phyloP scores from a whole-genome alignment of 2,329 filamentous ascomycete genomes.

The Pseudogymnoascus sp. region DNA sequence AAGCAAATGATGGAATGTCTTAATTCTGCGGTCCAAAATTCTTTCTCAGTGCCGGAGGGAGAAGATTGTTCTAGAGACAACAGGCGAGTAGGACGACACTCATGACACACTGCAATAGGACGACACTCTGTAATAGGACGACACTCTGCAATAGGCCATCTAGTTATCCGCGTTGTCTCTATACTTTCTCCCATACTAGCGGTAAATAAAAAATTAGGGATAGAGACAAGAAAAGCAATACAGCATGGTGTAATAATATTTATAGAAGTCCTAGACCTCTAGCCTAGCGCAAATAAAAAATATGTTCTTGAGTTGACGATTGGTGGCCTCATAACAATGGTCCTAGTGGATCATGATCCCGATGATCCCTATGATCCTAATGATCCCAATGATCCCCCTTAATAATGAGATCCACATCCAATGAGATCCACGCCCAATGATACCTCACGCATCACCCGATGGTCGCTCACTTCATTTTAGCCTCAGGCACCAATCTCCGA shows the following conservation, averaged over 20 bases:
- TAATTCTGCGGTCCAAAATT: conserved; percentile 7
- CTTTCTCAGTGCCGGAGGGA: not conserved
- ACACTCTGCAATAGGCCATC: not conserved
- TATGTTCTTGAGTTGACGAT: not conserved
- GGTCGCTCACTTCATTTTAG: too few species aligned
- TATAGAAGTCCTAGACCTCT: not conserved
- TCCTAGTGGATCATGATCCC: too few species aligned
- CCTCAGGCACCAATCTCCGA: not conserved
- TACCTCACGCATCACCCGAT: too few species aligned
- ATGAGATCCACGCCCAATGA: too few species aligned
- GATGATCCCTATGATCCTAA: not conserved
- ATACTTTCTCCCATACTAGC: not conserved
- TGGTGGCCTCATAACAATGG: too few species aligned
- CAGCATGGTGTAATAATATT: not conserved
- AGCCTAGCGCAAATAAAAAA: not conserved
- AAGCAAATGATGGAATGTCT: conserved; percentile 9
- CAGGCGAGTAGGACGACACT: not conserved
- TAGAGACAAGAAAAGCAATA: not conserved
- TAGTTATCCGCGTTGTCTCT: not conserved
- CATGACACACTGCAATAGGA: not conserved
- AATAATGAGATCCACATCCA: not conserved
- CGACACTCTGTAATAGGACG: too few species aligned
- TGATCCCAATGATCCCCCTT: not conserved
- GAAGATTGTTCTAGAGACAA: not conserved
- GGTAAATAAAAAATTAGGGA: not conserved